phyloP scores from a whole-genome alignment of 2,329 filamentous ascomycete species.

The Amylocarpus encephaloides region DNA sequence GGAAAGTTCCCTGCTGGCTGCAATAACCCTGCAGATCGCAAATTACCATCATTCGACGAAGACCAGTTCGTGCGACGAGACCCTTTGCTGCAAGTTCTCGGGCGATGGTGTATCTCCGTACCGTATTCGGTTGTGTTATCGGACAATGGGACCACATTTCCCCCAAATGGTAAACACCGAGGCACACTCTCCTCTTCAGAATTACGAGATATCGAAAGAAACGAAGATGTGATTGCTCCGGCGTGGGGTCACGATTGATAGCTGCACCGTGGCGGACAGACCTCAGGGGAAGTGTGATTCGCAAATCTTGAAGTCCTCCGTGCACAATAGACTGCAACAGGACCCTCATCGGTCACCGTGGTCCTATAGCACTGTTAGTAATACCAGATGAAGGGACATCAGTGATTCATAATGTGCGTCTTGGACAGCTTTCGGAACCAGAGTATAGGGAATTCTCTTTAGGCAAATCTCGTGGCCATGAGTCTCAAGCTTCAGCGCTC shows the following conservation, averaged over 20 bases:
- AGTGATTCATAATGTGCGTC: neutral
- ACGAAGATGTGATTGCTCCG: too few relatives aligned
- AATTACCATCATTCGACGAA: neutral
- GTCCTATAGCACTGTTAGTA: too few relatives aligned
- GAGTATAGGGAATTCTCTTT: conserved; percentile 4
- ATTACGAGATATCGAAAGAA: neutral
- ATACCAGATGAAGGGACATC: too few relatives aligned
- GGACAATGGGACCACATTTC: neutral
- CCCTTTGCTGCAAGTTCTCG: conserved; percentile 5
- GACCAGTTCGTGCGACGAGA: conserved; percentile 7
- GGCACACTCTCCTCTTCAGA: neutral
- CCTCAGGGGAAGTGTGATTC: too few relatives aligned
- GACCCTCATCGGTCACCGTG: too few relatives aligned
- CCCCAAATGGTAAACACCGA: neutral
- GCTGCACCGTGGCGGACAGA: too few relatives aligned
- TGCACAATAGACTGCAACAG: too few relatives aligned
- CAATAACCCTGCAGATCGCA: neutral
- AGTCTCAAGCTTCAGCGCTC: conserved; percentile 7
- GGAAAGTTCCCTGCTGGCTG: neutral
- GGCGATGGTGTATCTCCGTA: neutral
- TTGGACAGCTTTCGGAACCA: conserved; percentile 3
- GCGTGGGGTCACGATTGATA: too few relatives aligned
- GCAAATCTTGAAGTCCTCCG: too few relatives aligned
- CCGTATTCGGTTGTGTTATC: neutral
- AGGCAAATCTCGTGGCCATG: conserved; percentile 1